These are phyloP conservation scores for Favolaschia claudopus DNA, from an alignment of 768 basidiomycete species.

Conservation along the genomic window DNA sequence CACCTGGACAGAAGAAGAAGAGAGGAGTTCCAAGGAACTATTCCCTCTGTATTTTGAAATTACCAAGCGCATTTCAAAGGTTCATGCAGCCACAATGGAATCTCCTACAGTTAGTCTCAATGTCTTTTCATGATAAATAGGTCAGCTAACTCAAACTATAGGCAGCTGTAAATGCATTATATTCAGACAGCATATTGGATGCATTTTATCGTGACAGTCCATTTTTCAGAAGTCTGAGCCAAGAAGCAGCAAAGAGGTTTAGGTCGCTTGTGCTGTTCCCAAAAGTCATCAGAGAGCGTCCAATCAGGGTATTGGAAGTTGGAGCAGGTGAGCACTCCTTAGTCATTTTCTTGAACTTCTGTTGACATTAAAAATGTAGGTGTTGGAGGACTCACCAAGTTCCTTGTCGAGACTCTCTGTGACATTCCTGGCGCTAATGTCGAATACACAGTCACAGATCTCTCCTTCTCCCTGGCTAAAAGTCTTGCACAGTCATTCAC, in stretches of 20 bases:
- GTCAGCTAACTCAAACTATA: not conserved
- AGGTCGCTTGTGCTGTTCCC: slow-evolving; percentile 14
- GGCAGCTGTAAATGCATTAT: slow-evolving; percentile 14
- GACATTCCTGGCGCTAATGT: slow-evolving; percentile 17
- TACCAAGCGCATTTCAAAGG: slow-evolving; percentile 15
- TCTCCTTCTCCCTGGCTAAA: slow-evolving; percentile 15
- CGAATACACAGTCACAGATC: slow-evolving; percentile 20
- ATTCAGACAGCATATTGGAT: slow-evolving; percentile 16
- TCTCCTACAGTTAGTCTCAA: slow-evolving; percentile 12
- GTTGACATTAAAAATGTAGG: not conserved
- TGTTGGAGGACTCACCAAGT: slow-evolving; percentile 19
- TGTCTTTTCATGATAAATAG: not conserved
- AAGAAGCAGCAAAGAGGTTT: slow-evolving; percentile 14
- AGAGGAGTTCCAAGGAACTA: slow-evolving; percentile 7
- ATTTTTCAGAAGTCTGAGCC: slow-evolving; percentile 16
- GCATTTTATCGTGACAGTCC: slow-evolving; percentile 14
- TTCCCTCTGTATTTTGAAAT: slow-evolving; percentile 15
- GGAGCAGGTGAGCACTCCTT: slow-evolving; percentile 5
- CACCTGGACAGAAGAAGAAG: slow-evolving; percentile 15
- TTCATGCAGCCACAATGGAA: slow-evolving; percentile 16
- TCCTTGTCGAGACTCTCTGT: slow-evolving; percentile 17
- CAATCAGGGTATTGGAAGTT: slow-evolving; percentile 16
- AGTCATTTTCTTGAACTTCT: not conserved
- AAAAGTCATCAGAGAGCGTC: slow-evolving; percentile 9
- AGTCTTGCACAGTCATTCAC: slow-evolving; percentile 13